phyloP scores from a whole-genome alignment of 2,329 filamentous ascomycete species.

The Xylaria sp. region DNA sequence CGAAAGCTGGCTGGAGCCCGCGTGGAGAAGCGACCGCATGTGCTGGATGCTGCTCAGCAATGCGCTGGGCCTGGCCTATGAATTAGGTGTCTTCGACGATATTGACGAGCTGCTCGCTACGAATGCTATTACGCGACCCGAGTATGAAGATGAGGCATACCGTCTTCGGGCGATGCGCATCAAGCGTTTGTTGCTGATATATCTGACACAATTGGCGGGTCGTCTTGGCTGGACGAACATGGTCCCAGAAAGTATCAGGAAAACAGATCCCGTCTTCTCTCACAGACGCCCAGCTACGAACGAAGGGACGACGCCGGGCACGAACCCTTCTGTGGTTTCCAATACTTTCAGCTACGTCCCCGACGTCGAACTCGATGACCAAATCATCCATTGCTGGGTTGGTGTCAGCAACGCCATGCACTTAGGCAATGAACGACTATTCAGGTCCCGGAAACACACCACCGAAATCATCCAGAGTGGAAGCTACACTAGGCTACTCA shows the following conservation, averaged over 20 bases:
- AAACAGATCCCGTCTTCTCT: slow-evolving; percentile 52
- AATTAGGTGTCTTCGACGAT: slow-evolving; percentile 91
- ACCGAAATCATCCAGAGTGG: slow-evolving; percentile 83
- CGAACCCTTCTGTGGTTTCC: slow-evolving; percentile 50
- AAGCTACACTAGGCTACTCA: slow-evolving; percentile 73
- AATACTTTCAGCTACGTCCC: slow-evolving; percentile 62
- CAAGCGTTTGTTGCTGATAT: slow-evolving; percentile 80
- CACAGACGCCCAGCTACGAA: slow-evolving; percentile 45
- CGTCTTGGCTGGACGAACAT: slow-evolving; percentile 90
- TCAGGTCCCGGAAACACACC: slow-evolving; percentile 80
- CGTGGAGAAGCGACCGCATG: slow-evolving; percentile 91
- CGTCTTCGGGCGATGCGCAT: slow-evolving; percentile 74
- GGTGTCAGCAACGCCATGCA: slow-evolving; percentile 92
- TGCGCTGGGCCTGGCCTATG: slow-evolving; percentile 82
- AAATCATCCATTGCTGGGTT: slow-evolving; percentile 83
- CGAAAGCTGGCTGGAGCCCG: slow-evolving; percentile 93
- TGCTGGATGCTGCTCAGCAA: slow-evolving; percentile 97
- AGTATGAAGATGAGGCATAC: slow-evolving; percentile 71
- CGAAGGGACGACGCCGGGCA: slow-evolving; percentile 57
- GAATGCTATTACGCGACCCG: slow-evolving; percentile 54
- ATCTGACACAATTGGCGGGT: slow-evolving; percentile 89
- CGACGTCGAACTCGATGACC: slow-evolving; percentile 60
- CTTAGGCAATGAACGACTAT: slow-evolving; percentile 80
- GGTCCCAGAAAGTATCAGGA: slow-evolving; percentile 66
- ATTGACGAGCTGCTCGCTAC: slow-evolving; percentile 65